Base-by-base conservation (phyloP, 2,329 filamentous ascomycete genomes). In the Cytospora piceicola region DNA sequence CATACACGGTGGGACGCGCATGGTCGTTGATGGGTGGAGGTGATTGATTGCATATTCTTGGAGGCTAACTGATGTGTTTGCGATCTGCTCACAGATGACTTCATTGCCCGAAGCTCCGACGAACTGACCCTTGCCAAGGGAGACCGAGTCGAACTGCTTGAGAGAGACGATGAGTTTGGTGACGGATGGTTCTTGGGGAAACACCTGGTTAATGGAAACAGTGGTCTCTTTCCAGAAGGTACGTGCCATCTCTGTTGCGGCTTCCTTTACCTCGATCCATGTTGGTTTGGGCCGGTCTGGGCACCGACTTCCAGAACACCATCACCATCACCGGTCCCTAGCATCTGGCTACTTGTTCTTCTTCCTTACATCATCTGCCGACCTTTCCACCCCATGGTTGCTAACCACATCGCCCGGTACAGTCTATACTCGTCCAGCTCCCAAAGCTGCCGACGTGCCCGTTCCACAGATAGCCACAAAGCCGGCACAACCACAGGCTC, bases 111-210 rank as follows among this genome's bases (percentile, higher is more conserved):
- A 71, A 96, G 93, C 77, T 90, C 92, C 65, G 95, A 99, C 79
- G 95, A 99, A 82, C 84, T 99, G 74, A 96, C 88, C 72, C 83
- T 99, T 70, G 83, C 87, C 63, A 96, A 96, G 74, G 94, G 91
- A 72, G 91, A 95, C 73, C 88, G 90, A 69, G 90, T 96, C 68
- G 90, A 94, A 79, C 80, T 96, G 69, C 87, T 94, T 69, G 92
- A 95, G 79, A 86, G 91, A 73, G 92, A 95, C 75, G 92, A 95
- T 76, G 92, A 95, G 75, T 96, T 95, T 76, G 91, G 91, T 68
- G 92, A 96, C 77, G 92, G 92, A 62, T 94, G 91, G 92, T 96
- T 91, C 75, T 77, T 94, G 73, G 92, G 88, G 68, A 87, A 87
- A 73, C 91, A 94, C 77, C 78, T 92, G 71, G 82, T 85, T 70